Conservation (phyloP, 2,329 filamentous ascomycete species). For the Ceratocystis lukuohia region DNA sequence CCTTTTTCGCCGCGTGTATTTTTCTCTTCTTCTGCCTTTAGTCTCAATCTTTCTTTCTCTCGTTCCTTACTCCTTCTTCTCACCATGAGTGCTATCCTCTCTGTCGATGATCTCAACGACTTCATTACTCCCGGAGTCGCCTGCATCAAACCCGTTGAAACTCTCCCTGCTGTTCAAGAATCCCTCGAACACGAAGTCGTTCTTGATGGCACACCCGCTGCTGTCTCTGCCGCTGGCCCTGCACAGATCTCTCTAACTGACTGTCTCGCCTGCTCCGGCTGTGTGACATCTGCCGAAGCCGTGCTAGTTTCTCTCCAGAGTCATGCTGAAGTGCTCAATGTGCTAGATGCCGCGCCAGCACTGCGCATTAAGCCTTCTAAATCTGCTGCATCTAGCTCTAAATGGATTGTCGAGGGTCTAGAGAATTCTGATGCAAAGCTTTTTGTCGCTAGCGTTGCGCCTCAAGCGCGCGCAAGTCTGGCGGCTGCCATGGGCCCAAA, state of each 20-base stretch:
- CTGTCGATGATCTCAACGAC: constrained; percentile 92
- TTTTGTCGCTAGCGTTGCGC: constrained; percentile 85
- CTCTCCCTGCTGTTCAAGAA: constrained; percentile 59
- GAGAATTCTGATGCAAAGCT: constrained; percentile 53
- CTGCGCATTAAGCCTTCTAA: constrained; percentile 23
- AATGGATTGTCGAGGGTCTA: constrained; percentile 36
- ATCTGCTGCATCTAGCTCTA: background rate
- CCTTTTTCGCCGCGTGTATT: background rate
- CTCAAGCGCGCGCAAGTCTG: constrained; percentile 77
- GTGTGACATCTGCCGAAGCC: constrained; percentile 92
- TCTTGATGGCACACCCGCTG: constrained; percentile 65
- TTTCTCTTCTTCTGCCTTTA: background rate
- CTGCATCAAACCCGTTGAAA: constrained; percentile 95
- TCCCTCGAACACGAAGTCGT: constrained; percentile 61
- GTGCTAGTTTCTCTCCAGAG: constrained; percentile 93
- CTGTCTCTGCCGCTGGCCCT: constrained; percentile 45
- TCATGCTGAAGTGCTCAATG: constrained; percentile 76
- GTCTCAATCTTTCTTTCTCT: constrained; percentile 10
- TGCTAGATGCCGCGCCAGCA: constrained; percentile 55
- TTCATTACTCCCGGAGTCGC: constrained; percentile 96
- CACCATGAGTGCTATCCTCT: constrained; percentile 90
- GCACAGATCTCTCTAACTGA: constrained; percentile 93
- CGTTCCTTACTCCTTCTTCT: background rate
- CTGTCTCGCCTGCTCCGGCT: constrained; percentile 93
- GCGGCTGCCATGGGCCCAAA: constrained; percentile 67